Evolutionary conservation across 2,329 filamentous ascomycete genomes (phyloP).

Genomic region (Xylaria sp.): DNA sequence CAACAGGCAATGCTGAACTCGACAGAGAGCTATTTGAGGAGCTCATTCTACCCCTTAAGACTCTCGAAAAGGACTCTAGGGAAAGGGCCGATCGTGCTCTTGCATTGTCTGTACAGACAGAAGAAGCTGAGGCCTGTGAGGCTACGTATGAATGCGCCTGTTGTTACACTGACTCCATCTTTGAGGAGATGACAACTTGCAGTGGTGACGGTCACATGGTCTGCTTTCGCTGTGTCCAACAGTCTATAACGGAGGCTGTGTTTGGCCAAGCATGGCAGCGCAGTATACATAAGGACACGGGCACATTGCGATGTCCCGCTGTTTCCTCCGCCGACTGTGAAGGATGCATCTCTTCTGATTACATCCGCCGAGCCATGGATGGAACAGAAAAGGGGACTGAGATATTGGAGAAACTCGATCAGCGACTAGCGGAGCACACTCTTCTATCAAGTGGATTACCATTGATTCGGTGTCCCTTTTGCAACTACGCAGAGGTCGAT

Average conservation of each 20-base stretch:
- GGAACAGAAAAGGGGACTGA: conserved; percentile 76
- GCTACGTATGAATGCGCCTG: conserved; percentile 78
- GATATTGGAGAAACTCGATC: conserved; percentile 78
- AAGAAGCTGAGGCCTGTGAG: conserved; percentile 67
- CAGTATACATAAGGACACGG: conserved; percentile 76
- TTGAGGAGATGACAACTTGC: conserved; percentile 81
- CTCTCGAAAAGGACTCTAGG: conserved; percentile 54
- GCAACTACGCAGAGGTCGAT: conserved; percentile 89
- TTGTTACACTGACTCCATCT: conserved; percentile 76
- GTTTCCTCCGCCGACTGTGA: conserved; percentile 75
- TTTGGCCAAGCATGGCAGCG: conserved; percentile 93
- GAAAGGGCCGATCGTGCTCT: conserved; percentile 63
- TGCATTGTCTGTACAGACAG: conserved; percentile 64
- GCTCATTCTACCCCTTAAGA: conserved; percentile 65
- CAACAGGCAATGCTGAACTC: conserved; percentile 72
- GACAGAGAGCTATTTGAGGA: conserved; percentile 69
- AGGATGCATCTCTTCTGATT: conserved; percentile 75
- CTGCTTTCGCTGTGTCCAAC: conserved; percentile 84
- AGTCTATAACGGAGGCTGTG: conserved; percentile 84
- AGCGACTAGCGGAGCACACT: conserved; percentile 79
- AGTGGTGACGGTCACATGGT: conserved; percentile 75
- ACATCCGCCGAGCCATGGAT: conserved; percentile 77
- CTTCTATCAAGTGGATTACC: conserved; percentile 78
- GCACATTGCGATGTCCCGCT: conserved; percentile 85
- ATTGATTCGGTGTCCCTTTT: conserved; percentile 88